A percentile compares a stretch with the other conserved stretches of the same genome.
Evolutionary conservation across 768 basidiomycete species (phyloP).

Genomic region (Candolleomyces aberdarensis): DNA sequence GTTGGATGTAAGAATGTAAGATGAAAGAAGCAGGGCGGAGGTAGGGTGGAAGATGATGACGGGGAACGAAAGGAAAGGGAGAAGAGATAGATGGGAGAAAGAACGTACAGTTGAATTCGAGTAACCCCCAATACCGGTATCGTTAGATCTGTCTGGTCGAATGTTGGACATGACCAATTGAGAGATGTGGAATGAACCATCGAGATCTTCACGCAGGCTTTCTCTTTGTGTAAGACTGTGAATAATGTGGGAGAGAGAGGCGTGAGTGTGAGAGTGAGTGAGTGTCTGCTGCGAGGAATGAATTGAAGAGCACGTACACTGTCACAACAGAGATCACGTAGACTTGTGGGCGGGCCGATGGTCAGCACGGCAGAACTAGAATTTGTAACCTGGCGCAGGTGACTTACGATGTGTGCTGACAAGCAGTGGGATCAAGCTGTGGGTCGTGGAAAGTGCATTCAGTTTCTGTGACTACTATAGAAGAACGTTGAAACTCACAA

Average conservation of each 20-base stretch:
- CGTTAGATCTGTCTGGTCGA: no score
- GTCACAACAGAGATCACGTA: constrained; percentile 9
- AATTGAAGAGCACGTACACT: constrained; percentile 1
- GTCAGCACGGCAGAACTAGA: neutral
- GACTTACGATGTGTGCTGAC: constrained; percentile 7
- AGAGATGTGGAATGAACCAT: constrained; percentile 9
- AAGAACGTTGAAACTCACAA: neutral
- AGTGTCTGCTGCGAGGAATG: neutral
- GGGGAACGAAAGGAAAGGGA: no score
- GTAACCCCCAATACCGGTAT: no score
- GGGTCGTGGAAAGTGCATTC: neutral
- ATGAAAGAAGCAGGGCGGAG: no score
- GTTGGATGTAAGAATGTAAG: no score
- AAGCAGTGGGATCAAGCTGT: constrained; percentile 6
- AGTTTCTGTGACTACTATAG: neutral
- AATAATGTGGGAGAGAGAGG: neutral
- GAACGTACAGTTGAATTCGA: no score
- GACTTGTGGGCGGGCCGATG: neutral
- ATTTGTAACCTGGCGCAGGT: neutral
- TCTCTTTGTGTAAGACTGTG: constrained; percentile 6
- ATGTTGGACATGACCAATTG: constrained; percentile 3
- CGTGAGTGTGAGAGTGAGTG: neutral
- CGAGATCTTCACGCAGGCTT: constrained; percentile 6
- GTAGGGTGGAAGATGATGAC: no score
- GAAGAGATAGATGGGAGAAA: no score